phyloP scores from a whole-genome alignment of 768 basidiomycete genomes.

The Phanerochaete sordida region DNA sequence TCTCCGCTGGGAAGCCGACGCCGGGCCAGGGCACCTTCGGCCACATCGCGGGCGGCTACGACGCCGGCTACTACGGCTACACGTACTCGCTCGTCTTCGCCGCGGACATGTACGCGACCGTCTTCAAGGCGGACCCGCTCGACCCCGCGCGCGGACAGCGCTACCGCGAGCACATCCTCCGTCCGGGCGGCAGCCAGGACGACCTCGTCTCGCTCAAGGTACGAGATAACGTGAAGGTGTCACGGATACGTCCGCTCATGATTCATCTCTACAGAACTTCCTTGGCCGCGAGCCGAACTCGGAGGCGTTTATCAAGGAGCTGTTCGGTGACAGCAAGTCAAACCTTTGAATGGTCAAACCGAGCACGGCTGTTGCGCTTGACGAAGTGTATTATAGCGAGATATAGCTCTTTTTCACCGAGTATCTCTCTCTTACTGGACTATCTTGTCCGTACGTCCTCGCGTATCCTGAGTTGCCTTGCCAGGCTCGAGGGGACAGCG shows the following conservation, averaged over 20 bases:
- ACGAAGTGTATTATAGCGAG: no score
- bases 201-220: slow-evolving; percentile 80
- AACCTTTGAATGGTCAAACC: neutral
- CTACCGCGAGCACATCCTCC: slow-evolving; percentile 76
- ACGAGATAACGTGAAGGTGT: slow-evolving; percentile 2
- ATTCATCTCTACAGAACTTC: slow-evolving; percentile 51
- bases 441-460: no score
- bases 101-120: slow-evolving; percentile 60
- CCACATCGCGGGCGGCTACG: slow-evolving; percentile 76
- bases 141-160: slow-evolving; percentile 59
- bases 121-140: slow-evolving; percentile 81
- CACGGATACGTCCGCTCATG: neutral
- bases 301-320: slow-evolving; percentile 67
- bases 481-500: no score
- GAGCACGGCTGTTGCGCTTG: no score
- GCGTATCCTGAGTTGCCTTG: no score
- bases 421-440: no score
- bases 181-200: slow-evolving; percentile 73
- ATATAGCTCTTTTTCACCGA: no score
- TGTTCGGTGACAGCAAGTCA: slow-evolving; percentile 43
- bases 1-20: slow-evolving; percentile 53
- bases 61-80: slow-evolving; percentile 41
- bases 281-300: slow-evolving; percentile 72
- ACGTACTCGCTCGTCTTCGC: slow-evolving; percentile 71
- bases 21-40: slow-evolving; percentile 72